Conservation (phyloP, 805 yeast species). For the Barnettozyma pratensis region DNA sequence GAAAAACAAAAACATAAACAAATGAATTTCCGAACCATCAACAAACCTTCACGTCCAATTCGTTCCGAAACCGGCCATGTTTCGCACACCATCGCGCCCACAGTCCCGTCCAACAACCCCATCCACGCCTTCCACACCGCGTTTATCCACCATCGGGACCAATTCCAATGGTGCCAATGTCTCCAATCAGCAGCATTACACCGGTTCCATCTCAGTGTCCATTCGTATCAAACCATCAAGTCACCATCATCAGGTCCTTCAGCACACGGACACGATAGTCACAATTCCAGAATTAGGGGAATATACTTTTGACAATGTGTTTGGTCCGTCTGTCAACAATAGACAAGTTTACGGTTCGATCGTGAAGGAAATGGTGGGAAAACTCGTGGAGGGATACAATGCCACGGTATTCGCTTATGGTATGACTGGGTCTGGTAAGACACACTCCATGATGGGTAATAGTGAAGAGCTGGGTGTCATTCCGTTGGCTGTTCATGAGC, state of each 20-base stretch:
- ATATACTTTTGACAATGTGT: conserved; percentile 77
- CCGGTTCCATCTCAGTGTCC: conserved; percentile 69
- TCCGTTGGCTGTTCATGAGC: conserved; percentile 65
- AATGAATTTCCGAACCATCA: not conserved
- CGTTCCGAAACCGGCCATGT: not conserved
- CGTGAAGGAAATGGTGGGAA: conserved; percentile 49
- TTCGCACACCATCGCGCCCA: not conserved
- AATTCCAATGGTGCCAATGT: not conserved
- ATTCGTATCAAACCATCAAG: conserved; percentile 68
- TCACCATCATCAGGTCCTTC: conserved; percentile 37
- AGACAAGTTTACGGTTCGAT: conserved; percentile 51
- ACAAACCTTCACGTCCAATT: not conserved
- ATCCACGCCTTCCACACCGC: not conserved
- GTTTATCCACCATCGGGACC: not conserved
- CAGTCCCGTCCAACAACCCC: not conserved
- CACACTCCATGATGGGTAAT: conserved; percentile 81
- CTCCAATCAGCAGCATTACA: not conserved
- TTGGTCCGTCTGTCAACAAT: conserved; percentile 51
- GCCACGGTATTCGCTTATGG: conserved; percentile 95
- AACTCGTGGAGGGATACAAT: conserved; percentile 68
- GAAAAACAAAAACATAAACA: not conserved
- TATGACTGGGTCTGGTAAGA: conserved; percentile 95
- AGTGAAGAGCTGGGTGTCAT: conserved; percentile 67
- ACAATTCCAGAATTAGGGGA: conserved; percentile 47
- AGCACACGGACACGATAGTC: conserved; percentile 23